These are phyloP conservation scores for Penicillium digitatum DNA, from an alignment of 2,329 filamentous ascomycete species.

Conservation along the genomic window DNA sequence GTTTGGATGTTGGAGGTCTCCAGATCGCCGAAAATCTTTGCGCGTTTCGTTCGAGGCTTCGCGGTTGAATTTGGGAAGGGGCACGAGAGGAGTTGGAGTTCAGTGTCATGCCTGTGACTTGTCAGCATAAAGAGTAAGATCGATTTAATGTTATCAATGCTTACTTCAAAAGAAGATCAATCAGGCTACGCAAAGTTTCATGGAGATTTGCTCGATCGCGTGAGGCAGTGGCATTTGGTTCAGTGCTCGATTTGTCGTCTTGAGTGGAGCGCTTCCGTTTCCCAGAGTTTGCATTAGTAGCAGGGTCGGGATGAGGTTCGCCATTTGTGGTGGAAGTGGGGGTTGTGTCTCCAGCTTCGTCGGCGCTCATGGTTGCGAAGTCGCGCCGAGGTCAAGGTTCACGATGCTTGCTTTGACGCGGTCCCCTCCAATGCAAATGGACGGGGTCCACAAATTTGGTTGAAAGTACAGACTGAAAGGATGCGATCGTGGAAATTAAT, in stretches of 20 bases:
- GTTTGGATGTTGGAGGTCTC: conserved; percentile 38
- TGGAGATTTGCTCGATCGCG: conserved; percentile 33
- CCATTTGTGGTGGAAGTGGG: conserved; percentile 35
- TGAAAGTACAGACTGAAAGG: conserved; percentile 5
- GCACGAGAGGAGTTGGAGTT: conserved; percentile 42
- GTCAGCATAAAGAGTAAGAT: conserved; percentile 18
- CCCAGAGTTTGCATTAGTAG: conserved; percentile 33
- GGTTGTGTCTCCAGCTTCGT: conserved; percentile 32
- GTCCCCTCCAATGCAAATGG: conserved; percentile 12
- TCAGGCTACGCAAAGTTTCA: conserved; percentile 36
- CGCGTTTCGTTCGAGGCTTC: conserved; percentile 44
- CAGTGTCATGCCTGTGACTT: conserved; percentile 40
- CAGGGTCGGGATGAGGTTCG: conserved; percentile 31
- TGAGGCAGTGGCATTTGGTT: conserved; percentile 22
- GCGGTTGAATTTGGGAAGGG: conserved; percentile 35
- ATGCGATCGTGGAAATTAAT: conserved; percentile 11
- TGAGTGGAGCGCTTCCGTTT: conserved; percentile 43
- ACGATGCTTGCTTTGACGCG: conserved; percentile 15
- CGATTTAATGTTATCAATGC: conserved; percentile 12
- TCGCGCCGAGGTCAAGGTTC: conserved; percentile 22
- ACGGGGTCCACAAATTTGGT: conserved; percentile 1
- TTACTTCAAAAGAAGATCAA: conserved; percentile 32
- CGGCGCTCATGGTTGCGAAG: conserved; percentile 35
- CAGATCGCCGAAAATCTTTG: conserved; percentile 38
- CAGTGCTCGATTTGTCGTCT: conserved; percentile 29